Base-by-base conservation (phyloP, 257 asterid species). In the Nicotiana otophora region DNA sequence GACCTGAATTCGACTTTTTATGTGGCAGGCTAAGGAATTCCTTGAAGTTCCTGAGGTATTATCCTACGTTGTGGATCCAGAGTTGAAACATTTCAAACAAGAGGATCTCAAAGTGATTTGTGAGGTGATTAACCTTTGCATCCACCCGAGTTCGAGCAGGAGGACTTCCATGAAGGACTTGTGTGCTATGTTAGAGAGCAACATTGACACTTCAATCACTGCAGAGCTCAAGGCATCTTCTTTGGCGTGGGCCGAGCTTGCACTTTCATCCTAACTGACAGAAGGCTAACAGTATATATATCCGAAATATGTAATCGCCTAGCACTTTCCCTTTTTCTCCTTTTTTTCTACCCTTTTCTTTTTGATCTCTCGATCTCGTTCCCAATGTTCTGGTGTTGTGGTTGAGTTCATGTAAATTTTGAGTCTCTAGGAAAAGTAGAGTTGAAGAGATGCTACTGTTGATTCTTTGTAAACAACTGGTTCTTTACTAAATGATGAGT, bases 171-270 rank as follows among this genome's bases (percentile, higher is more conserved):
- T 31, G 34, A 31, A 31, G 34, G 34, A 91, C n/a, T 70, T 96
- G 81, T 92, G 97, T 84, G 33, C 87, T 34, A 86, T 87, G 86
- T 66, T 96, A 83, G 98, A 94, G 86, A 89, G 86, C 64, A 90
- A 93, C 54, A 90, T 96, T 3, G 97, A 94, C 81, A 91, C 92
- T 4, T 94, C 99, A 31, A 79, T 93, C 72, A 86, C 97, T 3
- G 93, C 93, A 2, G 97, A 94, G 86, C 88, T 96, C 74, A 87
- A 87, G 85, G 92, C 92, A 1, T 91, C 99, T 5, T 92, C 97
- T 65, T 84, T 96, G 84, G 99, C 97, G 10, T 93, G 98, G 98
- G 98, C 99, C 3, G 98, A 94, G 83, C 97, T 96, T 34, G 95
- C 94, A 0, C 98, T 96, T 64, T 90, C 97, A 11, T 88, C 96